phyloP scores from a whole-genome alignment of 805 yeast species.

The Priceomyces carsonii region DNA sequence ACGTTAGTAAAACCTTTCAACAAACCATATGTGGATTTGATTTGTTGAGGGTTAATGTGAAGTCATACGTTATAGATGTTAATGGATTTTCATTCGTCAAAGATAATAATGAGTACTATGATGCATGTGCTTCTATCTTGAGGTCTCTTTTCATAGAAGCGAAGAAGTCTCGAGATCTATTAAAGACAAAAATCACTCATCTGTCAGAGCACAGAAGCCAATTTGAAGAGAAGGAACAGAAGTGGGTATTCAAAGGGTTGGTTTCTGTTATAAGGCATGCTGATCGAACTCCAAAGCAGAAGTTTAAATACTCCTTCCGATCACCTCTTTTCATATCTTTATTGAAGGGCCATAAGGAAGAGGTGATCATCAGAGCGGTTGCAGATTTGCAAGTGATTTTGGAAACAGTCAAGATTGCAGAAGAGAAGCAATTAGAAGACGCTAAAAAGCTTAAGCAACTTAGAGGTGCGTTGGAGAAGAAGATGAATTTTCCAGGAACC shows the following conservation, averaged over 20 bases:
- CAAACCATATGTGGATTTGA: constrained; percentile 98
- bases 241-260: constrained; percentile 95
- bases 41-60: constrained; percentile 82
- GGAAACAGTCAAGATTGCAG: constrained; percentile 80
- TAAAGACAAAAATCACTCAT: constrained; percentile 38
- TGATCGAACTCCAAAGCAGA: constrained; percentile 97
- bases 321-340: constrained; percentile 83
- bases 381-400: constrained; percentile 83
- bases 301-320: constrained; percentile 91
- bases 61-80: constrained; percentile 92
- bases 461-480: constrained; percentile 82
- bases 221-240: constrained; percentile 69
- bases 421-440: constrained; percentile 79
- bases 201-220: constrained; percentile 37
- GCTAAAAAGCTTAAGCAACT: constrained; percentile 71
- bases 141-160: constrained; percentile 69
- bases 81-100: constrained; percentile 98
- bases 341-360: constrained; percentile 92
- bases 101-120: constrained; percentile 85
- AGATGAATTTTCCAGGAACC: constrained; percentile 90
- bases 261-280: constrained; percentile 95
- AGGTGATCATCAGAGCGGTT: constrained; percentile 89
- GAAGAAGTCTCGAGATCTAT: constrained; percentile 39
- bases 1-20: constrained; percentile 72
- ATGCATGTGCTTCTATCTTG: constrained; percentile 74